A percentile compares a stretch with the other conserved stretches of the same genome.
These are phyloP conservation scores for Pseudevernia furfuracea DNA, from an alignment of 495 filamentous ascomycete genomes.

Conservation along the genomic window DNA sequence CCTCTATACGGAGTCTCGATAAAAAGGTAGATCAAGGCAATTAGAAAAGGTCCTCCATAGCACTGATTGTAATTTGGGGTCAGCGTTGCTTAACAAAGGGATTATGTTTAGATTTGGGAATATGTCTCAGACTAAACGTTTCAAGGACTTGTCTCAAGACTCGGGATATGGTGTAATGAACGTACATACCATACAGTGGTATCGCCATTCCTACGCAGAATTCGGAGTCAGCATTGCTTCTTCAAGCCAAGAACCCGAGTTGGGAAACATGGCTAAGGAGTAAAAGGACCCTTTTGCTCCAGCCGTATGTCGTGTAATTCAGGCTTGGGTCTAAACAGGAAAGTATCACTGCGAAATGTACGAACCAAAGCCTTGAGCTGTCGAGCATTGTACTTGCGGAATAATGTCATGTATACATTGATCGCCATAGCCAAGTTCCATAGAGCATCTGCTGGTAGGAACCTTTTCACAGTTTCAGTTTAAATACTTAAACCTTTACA, in stretches of 20 bases:
- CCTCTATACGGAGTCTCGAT: slow-evolving; percentile 42
- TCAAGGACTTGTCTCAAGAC: neutral
- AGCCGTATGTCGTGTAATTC: no score
- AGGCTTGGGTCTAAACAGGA: no score
- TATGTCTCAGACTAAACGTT: neutral
- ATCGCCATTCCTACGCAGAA: slow-evolving; percentile 72
- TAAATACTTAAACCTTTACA: neutral
- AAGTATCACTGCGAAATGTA: no score
- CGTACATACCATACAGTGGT: slow-evolving; percentile 40
- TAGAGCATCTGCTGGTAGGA: slow-evolving; percentile 68
- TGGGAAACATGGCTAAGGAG: no score
- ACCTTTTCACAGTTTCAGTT: slow-evolving; percentile 40
- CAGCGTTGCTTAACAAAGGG: neutral
- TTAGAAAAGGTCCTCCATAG: slow-evolving; percentile 68
- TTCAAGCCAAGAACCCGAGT: no score
- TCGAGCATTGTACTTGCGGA: slow-evolving; percentile 61
- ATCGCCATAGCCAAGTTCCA: slow-evolving; percentile 82
- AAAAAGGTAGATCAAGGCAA: slow-evolving; percentile 61
- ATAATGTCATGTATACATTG: slow-evolving; percentile 83
- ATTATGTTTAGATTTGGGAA: neutral
- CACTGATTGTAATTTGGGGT: slow-evolving; percentile 32
- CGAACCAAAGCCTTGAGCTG: slow-evolving; percentile 59
- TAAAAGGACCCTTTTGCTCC: no score
- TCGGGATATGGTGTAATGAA: neutral
- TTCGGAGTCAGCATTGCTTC: no score